Base-by-base conservation (phyloP, 2,329 filamentous ascomycete genomes). In the Pseudogymnoascus sp. region DNA sequence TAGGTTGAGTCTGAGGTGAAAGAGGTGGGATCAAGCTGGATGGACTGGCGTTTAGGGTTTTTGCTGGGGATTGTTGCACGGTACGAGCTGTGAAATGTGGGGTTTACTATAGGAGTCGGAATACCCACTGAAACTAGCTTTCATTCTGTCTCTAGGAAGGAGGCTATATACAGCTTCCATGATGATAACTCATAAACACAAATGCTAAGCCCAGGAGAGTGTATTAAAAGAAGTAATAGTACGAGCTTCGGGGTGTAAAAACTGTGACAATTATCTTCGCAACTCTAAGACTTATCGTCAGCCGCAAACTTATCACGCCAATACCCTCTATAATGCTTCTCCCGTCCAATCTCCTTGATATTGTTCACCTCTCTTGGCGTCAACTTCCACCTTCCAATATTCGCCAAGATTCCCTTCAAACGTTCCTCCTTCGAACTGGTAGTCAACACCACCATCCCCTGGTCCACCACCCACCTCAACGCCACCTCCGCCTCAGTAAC, bases 281-380 rank as follows among this genome's bases (percentile, higher is more conserved):
- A 25, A 25, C 37, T 6, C 58, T 65, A 81, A 16, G 75, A 73
- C 62, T 72, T 70, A 67, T 88, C 85, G 62, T 83, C 77, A 1
- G 71, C 71, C 8, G 71, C 78, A 70, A 84, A 86, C 62, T 76
- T 77, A 14, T 79, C 65, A 2, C 65, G 74, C 83, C 83, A 88
- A 70, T 84, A 88, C 0, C 74, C 80, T 33, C 86, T 78, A 67
- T 75, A 84, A 70, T 88, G 82, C 74, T 86, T 86, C 75, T 84
- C 69, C 65, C 75, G 75, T 1, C 86, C 86, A 36, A 79, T 67
- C 66, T 80, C 76, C 0, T 77, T 70, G 63, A 89, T 84, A 59
- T 81, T 77, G 50, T 78, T 72, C 11, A 88, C 74, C 72, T 88
- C 86, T 60, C 79, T 76, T 0, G 78, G 74, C 9, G 82, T 84